These are phyloP conservation scores for Galerina marginata DNA, from an alignment of 768 basidiomycete genomes.

Conservation along the genomic window DNA sequence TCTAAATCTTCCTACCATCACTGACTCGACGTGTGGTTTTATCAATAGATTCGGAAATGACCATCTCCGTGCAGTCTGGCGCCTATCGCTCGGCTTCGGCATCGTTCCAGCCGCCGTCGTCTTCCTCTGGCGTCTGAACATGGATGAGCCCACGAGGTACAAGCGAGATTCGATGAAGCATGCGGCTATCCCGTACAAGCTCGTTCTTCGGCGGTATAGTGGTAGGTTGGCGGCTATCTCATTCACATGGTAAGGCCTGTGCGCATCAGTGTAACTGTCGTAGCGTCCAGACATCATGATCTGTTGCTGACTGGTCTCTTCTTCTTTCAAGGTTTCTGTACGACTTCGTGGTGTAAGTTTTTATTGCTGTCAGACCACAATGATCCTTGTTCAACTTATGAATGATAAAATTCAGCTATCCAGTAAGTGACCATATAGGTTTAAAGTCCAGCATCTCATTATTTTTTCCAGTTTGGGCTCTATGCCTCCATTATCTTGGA, in stretches of 20 bases:
- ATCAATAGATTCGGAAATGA: constrained; percentile 68
- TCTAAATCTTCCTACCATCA: background rate
- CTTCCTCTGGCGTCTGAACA: constrained; percentile 83
- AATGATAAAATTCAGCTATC: constrained; percentile 49
- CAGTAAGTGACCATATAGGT: constrained; percentile 46
- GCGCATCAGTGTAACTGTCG: too few species aligned
- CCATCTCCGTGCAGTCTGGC: constrained; percentile 88
- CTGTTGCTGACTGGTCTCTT: background rate
- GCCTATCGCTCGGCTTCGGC: constrained; percentile 86
- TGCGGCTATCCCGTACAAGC: constrained; percentile 72
- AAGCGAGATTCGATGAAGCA: constrained; percentile 81
- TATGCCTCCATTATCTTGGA: constrained; percentile 81
- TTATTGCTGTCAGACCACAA: background rate
- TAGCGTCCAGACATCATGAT: background rate
- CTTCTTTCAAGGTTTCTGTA: constrained; percentile 64
- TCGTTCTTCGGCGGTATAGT: constrained; percentile 85
- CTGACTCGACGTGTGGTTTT: constrained; percentile 1
- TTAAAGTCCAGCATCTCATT: background rate
- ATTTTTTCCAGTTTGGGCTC: constrained; percentile 66
- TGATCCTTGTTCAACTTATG: background rate
- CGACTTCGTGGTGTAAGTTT: constrained; percentile 73
- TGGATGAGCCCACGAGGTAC: constrained; percentile 80
- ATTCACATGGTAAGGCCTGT: constrained; percentile 62
- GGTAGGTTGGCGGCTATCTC: constrained; percentile 72
- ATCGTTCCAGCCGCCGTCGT: constrained; percentile 79